phyloP scores from a whole-genome alignment of 2,329 filamentous ascomycete genomes.

The Penicillium aurantiogriseum region DNA sequence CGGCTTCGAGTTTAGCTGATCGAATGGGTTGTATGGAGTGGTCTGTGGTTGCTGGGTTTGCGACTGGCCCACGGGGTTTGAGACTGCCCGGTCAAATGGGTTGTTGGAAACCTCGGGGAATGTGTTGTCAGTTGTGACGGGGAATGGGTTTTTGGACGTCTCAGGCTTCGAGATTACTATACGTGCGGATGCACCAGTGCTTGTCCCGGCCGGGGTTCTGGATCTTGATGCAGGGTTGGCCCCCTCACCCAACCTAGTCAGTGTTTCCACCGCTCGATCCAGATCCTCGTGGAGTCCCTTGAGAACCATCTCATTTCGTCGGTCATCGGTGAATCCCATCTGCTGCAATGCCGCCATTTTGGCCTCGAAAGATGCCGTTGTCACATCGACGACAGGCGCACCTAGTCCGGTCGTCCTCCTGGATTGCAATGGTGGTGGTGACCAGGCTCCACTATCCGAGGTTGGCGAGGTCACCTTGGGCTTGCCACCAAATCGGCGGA shows the following conservation, averaged over 20 bases:
- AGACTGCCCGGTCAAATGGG: conserved; percentile 60
- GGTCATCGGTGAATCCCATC: conserved; percentile 87
- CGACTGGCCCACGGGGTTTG: conserved; percentile 36
- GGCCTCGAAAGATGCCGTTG: conserved; percentile 56
- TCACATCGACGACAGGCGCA: conserved; percentile 58
- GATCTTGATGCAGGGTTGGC: conserved; percentile 53
- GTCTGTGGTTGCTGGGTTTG: conserved; percentile 14
- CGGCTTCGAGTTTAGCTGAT: conserved; percentile 38
- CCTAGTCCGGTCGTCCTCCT: conserved; percentile 57
- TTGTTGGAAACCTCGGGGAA: conserved; percentile 47
- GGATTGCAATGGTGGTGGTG: conserved; percentile 22
- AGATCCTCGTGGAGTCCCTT: conserved; percentile 82
- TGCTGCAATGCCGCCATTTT: conserved; percentile 78
- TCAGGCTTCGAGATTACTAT: conserved; percentile 22
- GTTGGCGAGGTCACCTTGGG: conserved; percentile 42
- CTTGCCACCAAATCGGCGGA: conserved; percentile 58
- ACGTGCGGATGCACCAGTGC: conserved; percentile 20
- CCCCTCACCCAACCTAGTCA: conserved; percentile 77
- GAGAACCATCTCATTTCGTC: conserved; percentile 75
- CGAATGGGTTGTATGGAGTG: conserved; percentile 68
- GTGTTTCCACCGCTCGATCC: conserved; percentile 78
- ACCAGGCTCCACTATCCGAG: conserved; percentile 26
- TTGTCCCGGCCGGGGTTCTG: conserved; percentile 51
- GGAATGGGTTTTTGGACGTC: conserved; percentile 42
- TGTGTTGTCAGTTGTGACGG: conserved; percentile 1